These are phyloP conservation scores for Stromatinia cepivora DNA, from an alignment of 2,329 filamentous ascomycete species.

Conservation along the genomic window DNA sequence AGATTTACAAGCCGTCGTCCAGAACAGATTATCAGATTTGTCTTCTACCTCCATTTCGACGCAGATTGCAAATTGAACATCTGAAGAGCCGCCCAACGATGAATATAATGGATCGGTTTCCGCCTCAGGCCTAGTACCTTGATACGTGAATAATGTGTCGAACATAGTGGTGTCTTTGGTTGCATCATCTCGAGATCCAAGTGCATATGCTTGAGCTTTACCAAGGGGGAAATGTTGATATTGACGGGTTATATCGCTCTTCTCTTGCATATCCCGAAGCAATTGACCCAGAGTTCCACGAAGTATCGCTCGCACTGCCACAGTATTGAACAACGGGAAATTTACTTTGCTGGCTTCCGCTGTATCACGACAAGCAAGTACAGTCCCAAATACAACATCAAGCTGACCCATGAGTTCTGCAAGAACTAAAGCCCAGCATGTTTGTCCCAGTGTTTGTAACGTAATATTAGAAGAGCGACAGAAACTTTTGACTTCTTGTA, in stretches of 20 bases:
- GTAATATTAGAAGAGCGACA: constrained; percentile 70
- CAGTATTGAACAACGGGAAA: constrained; percentile 92
- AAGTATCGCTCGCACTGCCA: constrained; percentile 70
- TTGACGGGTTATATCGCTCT: constrained; percentile 63
- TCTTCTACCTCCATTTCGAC: constrained; percentile 71
- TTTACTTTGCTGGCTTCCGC: constrained; percentile 66
- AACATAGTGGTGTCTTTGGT: constrained; percentile 50
- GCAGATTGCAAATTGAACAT: constrained; percentile 79
- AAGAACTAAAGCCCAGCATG: constrained; percentile 72
- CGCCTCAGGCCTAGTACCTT: constrained; percentile 47
- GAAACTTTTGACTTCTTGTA: constrained; percentile 52
- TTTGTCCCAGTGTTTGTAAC: constrained; percentile 73
- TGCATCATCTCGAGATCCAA: constrained; percentile 36
- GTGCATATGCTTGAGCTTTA: constrained; percentile 58
- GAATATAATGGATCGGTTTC: constrained; percentile 33
- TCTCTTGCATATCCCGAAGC: constrained; percentile 71
- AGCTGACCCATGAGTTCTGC: constrained; percentile 62
- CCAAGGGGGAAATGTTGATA: constrained; percentile 78
- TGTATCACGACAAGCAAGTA: constrained; percentile 81
- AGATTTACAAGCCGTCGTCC: constrained; percentile 71
- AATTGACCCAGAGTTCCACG: constrained; percentile 67
- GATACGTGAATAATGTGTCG: constrained; percentile 66
- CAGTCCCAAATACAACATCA: constrained; percentile 79
- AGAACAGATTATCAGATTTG: constrained; percentile 52
- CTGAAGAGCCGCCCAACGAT: constrained; percentile 52